Conservation (phyloP, 2,329 filamentous ascomycete genomes). For the Capronia coronata region DNA sequence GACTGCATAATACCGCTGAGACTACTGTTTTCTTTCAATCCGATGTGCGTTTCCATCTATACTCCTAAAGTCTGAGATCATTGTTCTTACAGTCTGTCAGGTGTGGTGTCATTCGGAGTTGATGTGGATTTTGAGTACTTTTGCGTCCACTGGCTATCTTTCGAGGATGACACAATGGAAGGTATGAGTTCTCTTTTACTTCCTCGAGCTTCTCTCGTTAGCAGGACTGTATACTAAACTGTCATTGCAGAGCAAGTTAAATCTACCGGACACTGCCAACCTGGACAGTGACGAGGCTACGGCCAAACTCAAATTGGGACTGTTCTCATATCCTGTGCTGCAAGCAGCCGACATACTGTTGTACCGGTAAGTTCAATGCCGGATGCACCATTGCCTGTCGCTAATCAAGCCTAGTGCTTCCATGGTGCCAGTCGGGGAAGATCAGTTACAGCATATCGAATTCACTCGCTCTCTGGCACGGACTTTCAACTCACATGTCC, state of each 20-base stretch:
- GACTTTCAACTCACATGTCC: slow-evolving; percentile 74
- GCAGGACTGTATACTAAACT: neutral
- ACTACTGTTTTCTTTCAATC: slow-evolving; percentile 79
- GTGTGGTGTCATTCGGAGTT: slow-evolving; percentile 76
- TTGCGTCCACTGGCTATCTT: slow-evolving; percentile 87
- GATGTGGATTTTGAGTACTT: slow-evolving; percentile 95
- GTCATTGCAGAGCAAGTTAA: slow-evolving; percentile 60
- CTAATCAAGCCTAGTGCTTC: slow-evolving; percentile 56
- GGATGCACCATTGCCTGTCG: neutral
- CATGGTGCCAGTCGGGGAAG: slow-evolving; percentile 93
- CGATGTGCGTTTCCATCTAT: slow-evolving; percentile 46
- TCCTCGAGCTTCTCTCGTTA: neutral
- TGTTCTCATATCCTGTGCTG: slow-evolving; percentile 93
- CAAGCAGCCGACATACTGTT: slow-evolving; percentile 92
- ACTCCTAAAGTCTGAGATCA: slow-evolving; percentile 2
- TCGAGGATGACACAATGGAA: slow-evolving; percentile 99
- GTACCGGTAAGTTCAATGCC: slow-evolving; percentile 52
- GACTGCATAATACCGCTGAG: slow-evolving; percentile 64
- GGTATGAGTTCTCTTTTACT: too few relatives aligned
- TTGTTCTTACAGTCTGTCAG: slow-evolving; percentile 35
- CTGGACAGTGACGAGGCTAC: slow-evolving; percentile 53
- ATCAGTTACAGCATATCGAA: slow-evolving; percentile 90
- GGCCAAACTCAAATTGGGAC: slow-evolving; percentile 68
- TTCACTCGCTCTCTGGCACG: slow-evolving; percentile 80
- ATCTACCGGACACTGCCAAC: slow-evolving; percentile 53